phyloP scores from a whole-genome alignment of 495 filamentous ascomycete genomes.

The Viridothelium virens region DNA sequence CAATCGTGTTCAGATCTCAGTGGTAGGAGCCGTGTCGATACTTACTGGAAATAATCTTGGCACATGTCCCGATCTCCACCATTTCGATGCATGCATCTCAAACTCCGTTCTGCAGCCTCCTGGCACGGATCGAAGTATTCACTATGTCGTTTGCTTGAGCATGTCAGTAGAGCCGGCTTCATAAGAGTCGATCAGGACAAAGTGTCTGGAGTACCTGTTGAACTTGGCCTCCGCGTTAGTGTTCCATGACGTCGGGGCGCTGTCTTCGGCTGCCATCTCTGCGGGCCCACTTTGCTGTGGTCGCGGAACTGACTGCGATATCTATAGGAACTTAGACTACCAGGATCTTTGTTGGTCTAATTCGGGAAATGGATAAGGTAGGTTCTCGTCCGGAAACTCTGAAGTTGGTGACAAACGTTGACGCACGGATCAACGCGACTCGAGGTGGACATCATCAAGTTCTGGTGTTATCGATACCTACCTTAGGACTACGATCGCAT shows the following conservation, averaged over 20 bases:
- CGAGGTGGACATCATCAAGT: neutral
- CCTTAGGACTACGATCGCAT: no score
- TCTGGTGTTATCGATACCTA: neutral
- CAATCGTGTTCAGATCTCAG: neutral
- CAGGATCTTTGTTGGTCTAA: no score
- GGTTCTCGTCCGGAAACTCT: neutral
- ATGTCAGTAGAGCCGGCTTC: neutral
- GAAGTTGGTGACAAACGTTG: conserved; percentile 3
- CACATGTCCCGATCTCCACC: conserved; percentile 79
- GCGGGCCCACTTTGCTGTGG: neutral
- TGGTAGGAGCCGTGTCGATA: conserved; percentile 13
- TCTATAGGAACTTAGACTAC: no score
- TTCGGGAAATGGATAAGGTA: no score
- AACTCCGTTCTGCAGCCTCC: conserved; percentile 77
- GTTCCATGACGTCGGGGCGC: neutral
- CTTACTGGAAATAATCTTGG: conserved; percentile 87
- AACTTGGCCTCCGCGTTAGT: neutral
- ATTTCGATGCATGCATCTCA: conserved; percentile 82
- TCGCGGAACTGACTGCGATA: no score
- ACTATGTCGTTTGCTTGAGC: conserved; percentile 65
- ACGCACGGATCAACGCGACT: conserved; percentile 6
- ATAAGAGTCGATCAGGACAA: neutral
- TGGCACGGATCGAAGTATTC: conserved; percentile 93
- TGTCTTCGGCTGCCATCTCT: conserved; percentile 2
- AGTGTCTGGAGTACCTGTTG: neutral